Conservation (phyloP, 495 filamentous ascomycete genomes). For the Xylaria palmicola region DNA sequence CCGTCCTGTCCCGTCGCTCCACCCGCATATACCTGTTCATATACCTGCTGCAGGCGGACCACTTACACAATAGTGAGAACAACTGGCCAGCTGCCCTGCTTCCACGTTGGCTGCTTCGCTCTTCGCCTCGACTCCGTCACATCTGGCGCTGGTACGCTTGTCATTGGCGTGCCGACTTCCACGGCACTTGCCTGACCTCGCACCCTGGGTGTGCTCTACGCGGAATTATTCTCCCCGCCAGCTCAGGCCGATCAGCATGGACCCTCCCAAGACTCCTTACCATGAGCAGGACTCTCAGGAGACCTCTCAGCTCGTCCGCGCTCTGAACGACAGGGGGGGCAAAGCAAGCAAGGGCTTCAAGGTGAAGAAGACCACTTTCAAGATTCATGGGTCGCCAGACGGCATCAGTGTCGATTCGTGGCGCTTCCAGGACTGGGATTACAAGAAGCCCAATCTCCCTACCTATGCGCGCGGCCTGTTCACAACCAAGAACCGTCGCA, state of each 20-base stretch:
- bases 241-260: conserved; percentile 16
- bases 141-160: neutral
- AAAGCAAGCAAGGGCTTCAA: conserved; percentile 52
- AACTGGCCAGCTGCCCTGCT: neutral
- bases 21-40: neutral
- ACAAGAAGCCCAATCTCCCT: conserved; percentile 79
- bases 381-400: conserved; percentile 56
- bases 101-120: neutral
- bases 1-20: neutral
- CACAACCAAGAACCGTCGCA: conserved; percentile 63
- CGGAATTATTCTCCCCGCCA: neutral
- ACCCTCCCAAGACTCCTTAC: conserved; percentile 48
- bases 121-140: neutral
- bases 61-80: neutral
- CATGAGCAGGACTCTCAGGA: conserved; percentile 62
- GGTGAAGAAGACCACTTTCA: conserved; percentile 73
- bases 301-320: conserved; percentile 56
- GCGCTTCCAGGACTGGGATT: conserved; percentile 92
- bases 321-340: conserved; percentile 53
- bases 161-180: neutral
- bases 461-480: conserved; percentile 93
- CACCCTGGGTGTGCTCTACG: neutral
- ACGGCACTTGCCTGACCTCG: neutral
- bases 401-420: conserved; percentile 78
- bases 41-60: neutral